Evolutionary conservation across 2,329 filamentous ascomycete genomes (phyloP), one percentile per base, ranked within the genome.

Genomic region (Corniculantispora saksenae): DNA sequence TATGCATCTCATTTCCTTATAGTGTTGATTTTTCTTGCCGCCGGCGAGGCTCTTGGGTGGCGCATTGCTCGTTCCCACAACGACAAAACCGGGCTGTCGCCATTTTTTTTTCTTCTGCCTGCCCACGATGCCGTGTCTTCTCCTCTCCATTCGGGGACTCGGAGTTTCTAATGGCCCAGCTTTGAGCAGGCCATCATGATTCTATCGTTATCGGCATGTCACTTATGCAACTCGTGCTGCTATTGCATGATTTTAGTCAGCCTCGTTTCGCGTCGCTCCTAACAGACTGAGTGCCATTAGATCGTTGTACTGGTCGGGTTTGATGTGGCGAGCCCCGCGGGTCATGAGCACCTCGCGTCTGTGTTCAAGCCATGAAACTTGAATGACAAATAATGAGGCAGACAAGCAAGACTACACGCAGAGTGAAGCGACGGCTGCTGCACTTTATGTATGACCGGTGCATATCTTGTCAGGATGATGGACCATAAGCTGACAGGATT

Each of bases 401-500:
- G 17, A 12, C 29, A 9, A 21, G 17, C 17, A 53, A 6, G 15
- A 25, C 25, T 29, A 29, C 29, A 9, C 17, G 17, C 8, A 12
- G 9, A 29, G 38, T 27, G 15, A 57, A 57, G 17, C 17, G 38
- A 57, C 23, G 38, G 55, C n/a, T 23, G 25, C 23, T 45, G 10
- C 12, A 21, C 9, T 2, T 29, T 3, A 38, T 40, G 29, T 23
- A 40, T 40, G 38, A 43, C 38, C 38, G 38, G 38, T 43, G 27
- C 19, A 38, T 32, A n/a, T 32, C 19, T 19, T 58, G 12, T 12
- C 43, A n/a, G 19, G 19, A 9, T 25, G 6, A 38, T 45, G 32
- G 19, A 32, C 25, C 19, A 19, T 58, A 47, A 58, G 55, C 55
- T 58, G 55, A 58, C 55, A 47, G 51, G 53, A 55, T 40, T 21